phyloP scores from a whole-genome alignment of 495 filamentous ascomycete genomes.

The Rostrohypoxylon terebratum region DNA sequence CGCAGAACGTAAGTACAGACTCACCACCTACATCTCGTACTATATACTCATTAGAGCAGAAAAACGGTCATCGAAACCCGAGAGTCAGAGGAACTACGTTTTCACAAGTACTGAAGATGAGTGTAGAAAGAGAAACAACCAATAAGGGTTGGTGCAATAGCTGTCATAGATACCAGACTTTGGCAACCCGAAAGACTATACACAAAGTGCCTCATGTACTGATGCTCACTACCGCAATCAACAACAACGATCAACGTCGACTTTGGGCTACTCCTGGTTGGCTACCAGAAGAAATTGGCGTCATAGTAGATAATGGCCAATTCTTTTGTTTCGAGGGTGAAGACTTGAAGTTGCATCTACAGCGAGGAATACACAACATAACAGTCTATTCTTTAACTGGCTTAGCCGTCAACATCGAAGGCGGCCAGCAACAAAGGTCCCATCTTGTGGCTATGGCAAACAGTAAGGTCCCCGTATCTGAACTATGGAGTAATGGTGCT shows the following conservation, averaged over 20 bases:
- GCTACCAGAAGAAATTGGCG: slow-evolving; percentile 91
- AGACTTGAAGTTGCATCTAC: slow-evolving; percentile 76
- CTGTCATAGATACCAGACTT: slow-evolving; percentile 86
- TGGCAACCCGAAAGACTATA: slow-evolving; percentile 82
- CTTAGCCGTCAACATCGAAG: slow-evolving; percentile 87
- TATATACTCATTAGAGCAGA: slow-evolving; percentile 47
- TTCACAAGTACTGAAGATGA: slow-evolving; percentile 84
- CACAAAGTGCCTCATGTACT: slow-evolving; percentile 83
- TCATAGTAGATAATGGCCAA: slow-evolving; percentile 82
- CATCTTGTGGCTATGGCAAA: slow-evolving; percentile 94
- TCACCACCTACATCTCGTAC: slow-evolving; percentile 29
- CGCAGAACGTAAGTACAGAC: slow-evolving; percentile 61
- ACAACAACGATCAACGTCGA: slow-evolving; percentile 74
- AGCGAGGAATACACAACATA: slow-evolving; percentile 72
- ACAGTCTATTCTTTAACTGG: slow-evolving; percentile 93
- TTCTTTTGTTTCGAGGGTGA: slow-evolving; percentile 92
- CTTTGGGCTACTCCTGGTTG: slow-evolving; percentile 89
- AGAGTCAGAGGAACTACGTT: slow-evolving; percentile 71
- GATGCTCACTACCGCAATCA: slow-evolving; percentile 83
- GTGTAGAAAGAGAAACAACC: slow-evolving; percentile 84
- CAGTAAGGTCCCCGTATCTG: slow-evolving; percentile 58
- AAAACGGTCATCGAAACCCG: slow-evolving; percentile 60
- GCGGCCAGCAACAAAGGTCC: slow-evolving; percentile 81
- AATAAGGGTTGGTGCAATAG: slow-evolving; percentile 90
- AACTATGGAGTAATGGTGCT: not conserved